These are phyloP conservation scores for Lentinula aciculospora DNA, from an alignment of 768 basidiomycete genomes.

Conservation along the genomic window DNA sequence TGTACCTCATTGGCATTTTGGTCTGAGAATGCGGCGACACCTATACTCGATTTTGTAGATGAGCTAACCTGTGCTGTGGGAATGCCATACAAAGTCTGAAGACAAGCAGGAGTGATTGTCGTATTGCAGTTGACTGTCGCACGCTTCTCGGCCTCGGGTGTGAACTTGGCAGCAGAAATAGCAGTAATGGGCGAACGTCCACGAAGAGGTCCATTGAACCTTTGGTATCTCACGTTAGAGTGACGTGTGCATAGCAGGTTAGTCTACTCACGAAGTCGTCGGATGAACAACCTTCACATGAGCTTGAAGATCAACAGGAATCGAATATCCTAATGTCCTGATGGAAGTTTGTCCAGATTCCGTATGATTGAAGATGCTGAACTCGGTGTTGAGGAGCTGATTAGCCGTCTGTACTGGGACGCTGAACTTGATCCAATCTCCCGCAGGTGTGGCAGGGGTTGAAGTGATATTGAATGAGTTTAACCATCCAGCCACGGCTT, in stretches of 20 bases:
- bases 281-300: slow-evolving; percentile 32
- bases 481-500: slow-evolving; percentile 36
- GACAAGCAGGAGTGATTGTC: slow-evolving; percentile 20
- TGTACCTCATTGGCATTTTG: slow-evolving; percentile 13
- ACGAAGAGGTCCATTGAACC: slow-evolving; percentile 4
- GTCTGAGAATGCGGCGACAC: slow-evolving; percentile 20
- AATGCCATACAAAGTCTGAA: slow-evolving; percentile 21
- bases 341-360: slow-evolving; percentile 20
- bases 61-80: slow-evolving; percentile 11
- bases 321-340: slow-evolving; percentile 30
- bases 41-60: slow-evolving; percentile 15
- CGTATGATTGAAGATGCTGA: slow-evolving; percentile 29
- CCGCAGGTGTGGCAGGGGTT: slow-evolving; percentile 14
- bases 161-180: not conserved
- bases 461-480: slow-evolving; percentile 15
- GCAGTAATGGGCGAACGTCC: slow-evolving; percentile 4
- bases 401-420: slow-evolving; percentile 28
- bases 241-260: not conserved
- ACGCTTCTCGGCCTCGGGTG: not conserved
- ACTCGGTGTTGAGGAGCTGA: slow-evolving; percentile 26
- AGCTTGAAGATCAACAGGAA: slow-evolving; percentile 23
- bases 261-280: slow-evolving; percentile 18
- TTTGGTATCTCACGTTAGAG: slow-evolving; percentile 1
- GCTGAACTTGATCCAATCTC: slow-evolving; percentile 30
- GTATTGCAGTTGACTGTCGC: not conserved